These are phyloP conservation scores for Trichophyton benhamiae DNA, from an alignment of 2,329 filamentous ascomycete species.

Conservation along the genomic window DNA sequence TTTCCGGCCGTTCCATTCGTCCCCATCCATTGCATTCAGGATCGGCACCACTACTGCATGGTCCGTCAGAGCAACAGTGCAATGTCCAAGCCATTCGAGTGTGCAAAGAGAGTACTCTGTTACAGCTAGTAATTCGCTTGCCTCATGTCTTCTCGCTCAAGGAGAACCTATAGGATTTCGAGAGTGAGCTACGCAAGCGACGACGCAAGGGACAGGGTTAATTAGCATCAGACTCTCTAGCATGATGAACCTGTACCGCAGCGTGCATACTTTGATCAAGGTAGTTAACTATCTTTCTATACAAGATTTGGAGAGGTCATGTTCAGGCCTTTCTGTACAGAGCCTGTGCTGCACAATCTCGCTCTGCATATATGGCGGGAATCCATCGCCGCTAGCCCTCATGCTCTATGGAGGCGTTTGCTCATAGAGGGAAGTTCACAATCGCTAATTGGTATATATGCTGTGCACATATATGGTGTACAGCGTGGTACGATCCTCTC, in stretches of 20 bases:
- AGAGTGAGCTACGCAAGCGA: neutral
- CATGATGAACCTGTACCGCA: no score
- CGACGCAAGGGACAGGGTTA: neutral
- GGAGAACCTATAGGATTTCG: neutral
- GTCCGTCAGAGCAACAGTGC: neutral
- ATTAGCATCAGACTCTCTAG: neutral
- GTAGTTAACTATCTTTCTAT: neutral
- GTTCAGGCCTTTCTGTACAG: neutral
- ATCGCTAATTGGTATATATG: neutral
- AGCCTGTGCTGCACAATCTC: neutral
- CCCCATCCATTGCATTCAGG: neutral
- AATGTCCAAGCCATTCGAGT: neutral
- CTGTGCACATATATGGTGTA: neutral
- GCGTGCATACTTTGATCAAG: neutral
- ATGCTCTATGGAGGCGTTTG: neutral
- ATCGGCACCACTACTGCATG: neutral
- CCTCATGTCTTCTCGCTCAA: neutral
- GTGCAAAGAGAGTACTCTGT: neutral
- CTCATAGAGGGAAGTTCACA: neutral
- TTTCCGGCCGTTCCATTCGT: neutral
- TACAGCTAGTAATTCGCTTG: neutral
- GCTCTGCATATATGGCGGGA: neutral
- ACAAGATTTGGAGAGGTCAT: neutral
- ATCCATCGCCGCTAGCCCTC: neutral
- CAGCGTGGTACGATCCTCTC: neutral